Evolutionary conservation across 768 basidiomycete species (phyloP).

Genomic region (Austroboletus festivus): DNA sequence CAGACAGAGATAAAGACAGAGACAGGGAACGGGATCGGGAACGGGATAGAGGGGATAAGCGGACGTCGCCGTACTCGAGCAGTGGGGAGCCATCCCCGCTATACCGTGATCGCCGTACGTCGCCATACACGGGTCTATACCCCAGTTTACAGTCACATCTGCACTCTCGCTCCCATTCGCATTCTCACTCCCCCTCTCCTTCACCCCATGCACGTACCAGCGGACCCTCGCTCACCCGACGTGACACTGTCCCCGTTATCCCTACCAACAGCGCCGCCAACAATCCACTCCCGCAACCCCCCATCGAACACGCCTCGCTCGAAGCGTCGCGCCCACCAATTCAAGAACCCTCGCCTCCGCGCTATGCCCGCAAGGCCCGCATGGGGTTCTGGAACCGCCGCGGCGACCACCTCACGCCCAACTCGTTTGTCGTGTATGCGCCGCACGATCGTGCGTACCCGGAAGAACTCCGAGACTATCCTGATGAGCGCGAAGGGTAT

Average conservation of each 20-base stretch:
- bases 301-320: constrained; percentile 20
- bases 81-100: constrained; percentile 27
- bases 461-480: constrained; percentile 57
- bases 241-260: background rate
- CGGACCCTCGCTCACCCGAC: background rate
- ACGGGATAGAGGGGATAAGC: constrained; percentile 1
- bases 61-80: constrained; percentile 20
- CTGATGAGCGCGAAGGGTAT: constrained; percentile 52
- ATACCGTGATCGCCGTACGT: constrained; percentile 24
- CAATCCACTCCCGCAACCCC: constrained; percentile 31
- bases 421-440: constrained; percentile 62
- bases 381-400: constrained; percentile 72
- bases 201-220: constrained; percentile 11
- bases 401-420: constrained; percentile 62
- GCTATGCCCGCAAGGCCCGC: constrained; percentile 38
- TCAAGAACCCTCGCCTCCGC: constrained; percentile 30
- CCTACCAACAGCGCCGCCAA: constrained; percentile 7
- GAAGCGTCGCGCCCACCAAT: constrained; percentile 27
- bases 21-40: too few species aligned
- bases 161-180: background rate
- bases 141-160: background rate
- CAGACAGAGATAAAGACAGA: background rate
- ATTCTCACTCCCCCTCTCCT: constrained; percentile 7
- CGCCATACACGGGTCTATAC: constrained; percentile 19
- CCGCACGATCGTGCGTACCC: constrained; percentile 57